Evolutionary conservation across 441 rosid species (phyloP).

Genomic region (Capsella rubella): DNA sequence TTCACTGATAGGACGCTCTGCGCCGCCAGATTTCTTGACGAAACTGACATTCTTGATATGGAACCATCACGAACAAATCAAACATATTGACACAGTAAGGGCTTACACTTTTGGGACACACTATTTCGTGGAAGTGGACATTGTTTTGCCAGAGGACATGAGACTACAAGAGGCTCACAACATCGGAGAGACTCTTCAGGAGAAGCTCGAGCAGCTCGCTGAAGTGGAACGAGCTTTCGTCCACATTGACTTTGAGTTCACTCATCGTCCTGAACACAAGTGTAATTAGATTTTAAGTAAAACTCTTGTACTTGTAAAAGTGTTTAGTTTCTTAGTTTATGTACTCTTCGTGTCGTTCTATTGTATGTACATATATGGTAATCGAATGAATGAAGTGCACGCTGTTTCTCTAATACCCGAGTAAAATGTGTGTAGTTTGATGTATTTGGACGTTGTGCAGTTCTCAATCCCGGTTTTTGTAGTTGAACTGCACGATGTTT

Average conservation of each 20-base stretch:
- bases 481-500: constrained; percentile 20
- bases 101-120: constrained; percentile 78
- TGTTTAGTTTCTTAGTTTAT: constrained; percentile 10
- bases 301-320: neutral
- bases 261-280: constrained; percentile 50
- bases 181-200: constrained; percentile 81
- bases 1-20: constrained; percentile 45
- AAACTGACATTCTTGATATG: constrained; percentile 60
- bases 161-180: constrained; percentile 67
- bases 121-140: constrained; percentile 78
- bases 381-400: constrained; percentile 10
- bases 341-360: constrained; percentile 13
- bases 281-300: constrained; percentile 34
- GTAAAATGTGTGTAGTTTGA: constrained; percentile 15
- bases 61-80: constrained; percentile 76
- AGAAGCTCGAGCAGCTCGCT: constrained; percentile 71
- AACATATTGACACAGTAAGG: constrained; percentile 73
- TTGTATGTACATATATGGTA: neutral
- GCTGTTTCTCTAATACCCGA: constrained; percentile 14
- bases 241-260: constrained; percentile 49
- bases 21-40: constrained; percentile 46
- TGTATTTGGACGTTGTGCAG: constrained; percentile 2
- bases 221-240: constrained; percentile 86
- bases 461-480: neutral
- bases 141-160: constrained; percentile 75